Base-by-base conservation (phyloP, 2,329 filamentous ascomycete genomes). In the Beauveria varroae region DNA sequence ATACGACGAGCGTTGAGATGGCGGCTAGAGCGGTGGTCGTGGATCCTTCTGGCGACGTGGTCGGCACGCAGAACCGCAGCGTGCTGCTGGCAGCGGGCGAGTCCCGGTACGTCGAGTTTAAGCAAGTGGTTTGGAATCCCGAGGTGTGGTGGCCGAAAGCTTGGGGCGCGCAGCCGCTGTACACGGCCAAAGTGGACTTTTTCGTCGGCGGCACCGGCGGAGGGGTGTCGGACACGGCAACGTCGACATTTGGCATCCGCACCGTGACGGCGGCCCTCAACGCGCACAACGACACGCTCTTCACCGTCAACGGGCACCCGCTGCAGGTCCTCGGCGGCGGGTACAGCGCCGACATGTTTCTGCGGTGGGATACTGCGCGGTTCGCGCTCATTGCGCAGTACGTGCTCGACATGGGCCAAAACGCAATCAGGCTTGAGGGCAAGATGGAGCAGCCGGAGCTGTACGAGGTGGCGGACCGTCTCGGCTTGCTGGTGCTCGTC, bases 361-460 rank as follows among this genome's bases (percentile, higher is more conserved):
- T 87, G 5, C 81, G 84, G 6, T 87, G 82, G 72, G 77, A 84
- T 61, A 56, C 68, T 2, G 63, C 73, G 1, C 78, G 79, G 28
- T 78, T 86, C 37, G 72, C 71, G 16, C 68, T 72, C 0, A 80
- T 86, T 47, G 80, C 81, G 22, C 71, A 76, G 62, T 80, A 85
- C 65, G 75, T 81, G 62, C 74, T 87, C 0, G 82, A 86, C 65
- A 80, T 87, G 70, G 85, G 85, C 3, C 74, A 86, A 53, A 88
- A 88, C 68, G 86, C 84, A 0, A 74, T 88, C 24, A 81, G 85
- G 2, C 76, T 87, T 1, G 85, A 88, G 67, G 85, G 85, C 2
- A 87, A 86, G 64, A 81, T 85, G 67, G 85, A 87, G 65, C 85
- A 87, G 8, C 81, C 83, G 0, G 78, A 82, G 64, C 71, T 88